phyloP scores from a whole-genome alignment of 176 grass and related monocot genomes.

The Musa schizocarpa region DNA sequence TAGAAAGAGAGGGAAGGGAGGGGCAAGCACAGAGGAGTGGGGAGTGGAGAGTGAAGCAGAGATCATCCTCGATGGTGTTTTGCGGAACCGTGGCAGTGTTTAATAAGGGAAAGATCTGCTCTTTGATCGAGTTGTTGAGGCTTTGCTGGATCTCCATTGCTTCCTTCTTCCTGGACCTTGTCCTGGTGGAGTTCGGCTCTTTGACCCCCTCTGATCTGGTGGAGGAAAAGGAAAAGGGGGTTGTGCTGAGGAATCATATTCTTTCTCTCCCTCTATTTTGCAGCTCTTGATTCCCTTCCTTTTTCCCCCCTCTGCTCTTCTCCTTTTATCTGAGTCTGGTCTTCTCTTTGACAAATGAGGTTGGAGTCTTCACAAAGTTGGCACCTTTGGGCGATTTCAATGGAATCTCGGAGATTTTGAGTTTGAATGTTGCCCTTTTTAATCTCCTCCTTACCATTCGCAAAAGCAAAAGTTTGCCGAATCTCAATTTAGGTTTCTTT shows the following conservation, averaged over 20 bases:
- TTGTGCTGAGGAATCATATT: background rate
- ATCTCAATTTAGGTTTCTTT: slow-evolving; percentile 1
- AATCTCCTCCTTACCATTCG: background rate
- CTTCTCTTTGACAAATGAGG: background rate
- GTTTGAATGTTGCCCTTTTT: background rate
- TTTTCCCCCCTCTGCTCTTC: slow-evolving; percentile 17
- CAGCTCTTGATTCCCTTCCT: slow-evolving; percentile 27
- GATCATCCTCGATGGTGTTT: slow-evolving; percentile 11
- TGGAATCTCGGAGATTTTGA: background rate
- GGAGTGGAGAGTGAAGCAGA: background rate
- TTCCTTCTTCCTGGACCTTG: background rate
- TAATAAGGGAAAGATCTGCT: slow-evolving; percentile 24
- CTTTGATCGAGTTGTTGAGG: background rate
- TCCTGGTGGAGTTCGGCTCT: background rate
- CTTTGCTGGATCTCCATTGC: background rate
- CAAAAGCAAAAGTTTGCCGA: slow-evolving; percentile 16
- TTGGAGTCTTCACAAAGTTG: background rate
- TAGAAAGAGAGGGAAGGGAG: slow-evolving; percentile 13
- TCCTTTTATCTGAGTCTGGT: slow-evolving; percentile 3
- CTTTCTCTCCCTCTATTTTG: slow-evolving; percentile 20
- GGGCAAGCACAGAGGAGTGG: slow-evolving; percentile 4
- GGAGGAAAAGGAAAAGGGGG: background rate
- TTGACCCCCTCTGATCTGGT: background rate
- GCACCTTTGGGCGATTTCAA: background rate
- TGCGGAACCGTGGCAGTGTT: slow-evolving; percentile 37